Percentiles rank a stretch among this genome's conserved stretches.
Evolutionary conservation across 208 protist genomes (phyloP).

Genomic region (Acanthamoeba royreba): DNA sequence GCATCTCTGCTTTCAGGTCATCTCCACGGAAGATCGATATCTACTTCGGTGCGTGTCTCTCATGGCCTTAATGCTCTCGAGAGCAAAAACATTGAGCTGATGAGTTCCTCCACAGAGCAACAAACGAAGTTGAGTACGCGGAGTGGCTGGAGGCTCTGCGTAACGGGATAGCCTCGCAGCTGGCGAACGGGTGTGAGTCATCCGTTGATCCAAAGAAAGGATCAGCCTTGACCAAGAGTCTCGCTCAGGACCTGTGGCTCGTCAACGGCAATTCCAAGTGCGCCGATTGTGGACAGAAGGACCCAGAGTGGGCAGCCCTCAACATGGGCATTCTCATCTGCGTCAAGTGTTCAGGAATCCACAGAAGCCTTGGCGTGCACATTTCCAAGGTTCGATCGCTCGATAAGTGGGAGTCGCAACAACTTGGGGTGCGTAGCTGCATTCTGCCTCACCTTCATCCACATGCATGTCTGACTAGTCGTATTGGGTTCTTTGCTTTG

Average conservation of each 20-base stretch:
- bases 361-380: constrained; percentile 72
- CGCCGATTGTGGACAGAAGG: constrained; percentile 17
- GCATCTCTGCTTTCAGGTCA: constrained; percentile 21
- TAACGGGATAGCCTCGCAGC: neutral
- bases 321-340: constrained; percentile 81
- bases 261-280: constrained; percentile 19
- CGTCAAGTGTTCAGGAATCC: constrained; percentile 76
- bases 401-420: constrained; percentile 46
- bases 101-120: neutral
- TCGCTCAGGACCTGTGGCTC: constrained; percentile 1
- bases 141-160: neutral
- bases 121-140: neutral
- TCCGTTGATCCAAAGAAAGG: neutral
- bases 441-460: neutral
- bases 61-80: neutral
- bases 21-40: constrained; percentile 1
- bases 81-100: too few relatives aligned
- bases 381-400: constrained; percentile 73
- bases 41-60: neutral
- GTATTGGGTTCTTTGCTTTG: neutral
- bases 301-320: constrained; percentile 71
- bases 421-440: neutral
- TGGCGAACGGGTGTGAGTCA: neutral
- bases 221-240: neutral
- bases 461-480: neutral